Percentiles rank a stretch among this genome's conserved stretches.
Conservation (phyloP, 2,329 filamentous ascomycete species). For the Cyphellophora attinorum region DNA sequence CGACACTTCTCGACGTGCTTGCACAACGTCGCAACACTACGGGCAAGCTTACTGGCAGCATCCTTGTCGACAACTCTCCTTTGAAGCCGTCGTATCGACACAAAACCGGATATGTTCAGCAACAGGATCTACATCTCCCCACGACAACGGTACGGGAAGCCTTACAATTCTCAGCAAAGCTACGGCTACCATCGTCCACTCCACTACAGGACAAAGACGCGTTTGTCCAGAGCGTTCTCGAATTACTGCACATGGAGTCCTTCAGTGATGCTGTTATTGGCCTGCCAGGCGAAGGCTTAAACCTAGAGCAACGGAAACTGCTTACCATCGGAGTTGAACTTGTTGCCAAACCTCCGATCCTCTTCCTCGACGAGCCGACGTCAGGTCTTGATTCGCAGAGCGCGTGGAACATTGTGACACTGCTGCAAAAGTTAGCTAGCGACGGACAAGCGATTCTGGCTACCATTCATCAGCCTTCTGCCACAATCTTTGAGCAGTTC, state of each 20-base stretch:
- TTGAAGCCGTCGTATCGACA: conserved; percentile 42
- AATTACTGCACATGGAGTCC: conserved; percentile 57
- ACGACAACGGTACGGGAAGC: conserved; percentile 59
- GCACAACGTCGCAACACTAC: conserved; percentile 32
- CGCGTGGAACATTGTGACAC: conserved; percentile 53
- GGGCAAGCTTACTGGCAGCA: conserved; percentile 33
- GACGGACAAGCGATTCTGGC: conserved; percentile 81
- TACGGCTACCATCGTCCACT: conserved; percentile 52
- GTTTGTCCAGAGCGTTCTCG: conserved; percentile 60
- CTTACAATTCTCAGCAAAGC: conserved; percentile 54
- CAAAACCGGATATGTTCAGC: conserved; percentile 48
- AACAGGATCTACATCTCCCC: conserved; percentile 59
- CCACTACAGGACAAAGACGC: conserved; percentile 53
- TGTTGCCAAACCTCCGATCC: conserved; percentile 51
- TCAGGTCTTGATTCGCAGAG: conserved; percentile 61
- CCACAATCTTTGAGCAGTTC: conserved; percentile 78
- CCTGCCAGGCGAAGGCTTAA: conserved; percentile 47
- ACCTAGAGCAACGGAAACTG: conserved; percentile 57
- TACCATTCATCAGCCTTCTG: conserved; percentile 86
- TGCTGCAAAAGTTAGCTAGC: conserved; percentile 52
- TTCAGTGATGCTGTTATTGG: conserved; percentile 59
- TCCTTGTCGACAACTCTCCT: conserved; percentile 36
- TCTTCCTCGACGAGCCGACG: conserved; percentile 56
- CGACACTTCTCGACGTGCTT: conserved; percentile 36
- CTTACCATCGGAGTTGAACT: conserved; percentile 55